A percentile compares a stretch with the other conserved stretches of the same genome.
phyloP scores from a whole-genome alignment of 345 rosid genomes.

The Ceriops decandra region DNA sequence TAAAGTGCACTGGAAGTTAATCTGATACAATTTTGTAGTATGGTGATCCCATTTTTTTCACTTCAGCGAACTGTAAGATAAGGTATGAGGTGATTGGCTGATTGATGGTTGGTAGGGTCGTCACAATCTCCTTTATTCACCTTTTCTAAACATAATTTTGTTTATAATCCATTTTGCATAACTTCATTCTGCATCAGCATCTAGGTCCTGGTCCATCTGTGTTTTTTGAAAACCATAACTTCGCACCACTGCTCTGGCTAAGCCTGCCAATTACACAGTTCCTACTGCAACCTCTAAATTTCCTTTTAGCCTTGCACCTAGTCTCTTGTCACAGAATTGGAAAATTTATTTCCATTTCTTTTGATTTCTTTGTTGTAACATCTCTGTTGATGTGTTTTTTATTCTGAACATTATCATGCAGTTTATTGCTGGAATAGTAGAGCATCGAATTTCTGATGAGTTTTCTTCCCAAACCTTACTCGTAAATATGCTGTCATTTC shows the following conservation, averaged over 20 bases:
- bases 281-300: neutral
- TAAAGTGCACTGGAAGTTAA: neutral
- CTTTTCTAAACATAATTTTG: too few species aligned
- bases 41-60: neutral
- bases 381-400: neutral
- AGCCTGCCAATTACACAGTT: neutral
- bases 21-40: neutral
- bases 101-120: neutral
- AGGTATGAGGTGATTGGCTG: neutral
- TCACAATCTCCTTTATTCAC: neutral
- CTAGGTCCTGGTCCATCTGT: neutral
- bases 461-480: constrained; percentile 70
- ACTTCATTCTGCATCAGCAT: neutral
- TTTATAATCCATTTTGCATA: neutral
- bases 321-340: neutral
- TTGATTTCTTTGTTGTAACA: neutral
- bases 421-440: constrained; percentile 87
- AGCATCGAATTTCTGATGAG: constrained; percentile 77
- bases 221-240: neutral
- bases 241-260: neutral
- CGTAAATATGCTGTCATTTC: constrained; percentile 78
- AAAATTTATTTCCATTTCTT: neutral
- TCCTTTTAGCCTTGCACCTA: neutral
- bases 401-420: constrained; percentile 35
- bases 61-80: neutral